Evolutionary conservation across 441 rosid species (phyloP).

Genomic region (Populus hybrid): DNA sequence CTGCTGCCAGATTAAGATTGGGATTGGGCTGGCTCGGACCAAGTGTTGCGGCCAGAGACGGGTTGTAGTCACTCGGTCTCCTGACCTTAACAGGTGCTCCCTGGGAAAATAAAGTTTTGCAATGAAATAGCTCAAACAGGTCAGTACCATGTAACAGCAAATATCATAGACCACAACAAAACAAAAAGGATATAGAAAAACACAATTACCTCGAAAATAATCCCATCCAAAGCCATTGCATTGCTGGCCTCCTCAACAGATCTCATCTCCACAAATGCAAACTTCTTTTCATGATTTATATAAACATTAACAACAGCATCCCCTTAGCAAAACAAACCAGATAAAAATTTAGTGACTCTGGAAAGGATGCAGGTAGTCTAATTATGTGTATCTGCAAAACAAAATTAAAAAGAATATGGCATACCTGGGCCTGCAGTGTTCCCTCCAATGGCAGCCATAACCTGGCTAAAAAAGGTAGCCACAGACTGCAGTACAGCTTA

Average conservation of each 20-base stretch:
- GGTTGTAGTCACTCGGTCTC: slow-evolving; percentile 98
- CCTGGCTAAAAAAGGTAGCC: slow-evolving; percentile 88
- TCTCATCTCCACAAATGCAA: slow-evolving; percentile 99
- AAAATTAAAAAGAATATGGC: slow-evolving; percentile 3
- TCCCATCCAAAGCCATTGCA: slow-evolving; percentile 97
- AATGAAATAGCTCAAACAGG: slow-evolving; percentile 7
- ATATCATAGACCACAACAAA: not conserved
- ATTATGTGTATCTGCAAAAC: not conserved
- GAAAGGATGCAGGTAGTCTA: not conserved
- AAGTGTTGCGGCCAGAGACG: slow-evolving; percentile 90
- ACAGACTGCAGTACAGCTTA: slow-evolving; percentile 58
- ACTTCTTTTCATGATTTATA: slow-evolving; percentile 96
- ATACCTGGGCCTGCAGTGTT: slow-evolving; percentile 97
- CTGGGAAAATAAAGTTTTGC: slow-evolving; percentile 29
- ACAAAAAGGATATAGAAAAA: not conserved
- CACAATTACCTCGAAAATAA: slow-evolving; percentile 77
- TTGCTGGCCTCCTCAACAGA: slow-evolving; percentile 99
- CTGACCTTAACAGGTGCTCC: slow-evolving; percentile 99
- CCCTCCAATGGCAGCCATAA: slow-evolving; percentile 97
- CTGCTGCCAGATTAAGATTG: slow-evolving; percentile 88
- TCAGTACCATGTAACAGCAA: not conserved
- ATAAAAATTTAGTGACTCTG: not conserved
- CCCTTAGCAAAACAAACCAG: slow-evolving; percentile 42
- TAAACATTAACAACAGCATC: slow-evolving; percentile 98
- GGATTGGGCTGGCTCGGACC: slow-evolving; percentile 98